Percentiles rank a stretch among this genome's conserved stretches.
phyloP scores from a whole-genome alignment of 768 basidiomycete species.

The Termitomyces sp. region DNA sequence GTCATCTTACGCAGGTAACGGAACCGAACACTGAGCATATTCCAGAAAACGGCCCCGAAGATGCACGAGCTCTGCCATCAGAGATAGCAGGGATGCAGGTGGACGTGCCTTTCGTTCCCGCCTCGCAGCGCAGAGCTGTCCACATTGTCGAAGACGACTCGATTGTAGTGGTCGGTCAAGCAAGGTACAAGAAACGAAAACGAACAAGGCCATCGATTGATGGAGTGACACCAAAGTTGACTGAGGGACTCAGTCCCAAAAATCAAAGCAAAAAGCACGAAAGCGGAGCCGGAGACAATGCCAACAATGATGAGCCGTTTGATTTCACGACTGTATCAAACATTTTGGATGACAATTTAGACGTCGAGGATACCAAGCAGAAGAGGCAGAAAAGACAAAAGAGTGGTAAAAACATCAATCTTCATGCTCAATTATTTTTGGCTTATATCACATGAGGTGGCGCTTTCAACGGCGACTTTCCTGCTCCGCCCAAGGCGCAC shows the following conservation, averaged over 20 bases:
- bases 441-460: slow-evolving; percentile 27
- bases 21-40: slow-evolving; percentile 4
- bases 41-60: slow-evolving; percentile 8
- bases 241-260: slow-evolving; percentile 13
- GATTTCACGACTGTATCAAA: slow-evolving; percentile 70
- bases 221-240: slow-evolving; percentile 7
- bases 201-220: slow-evolving; percentile 29
- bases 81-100: slow-evolving; percentile 41
- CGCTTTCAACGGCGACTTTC: slow-evolving; percentile 51
- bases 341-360: slow-evolving; percentile 56
- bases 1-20: background rate
- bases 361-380: slow-evolving; percentile 32
- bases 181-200: slow-evolving; percentile 61
- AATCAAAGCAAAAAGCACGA: slow-evolving; percentile 14
- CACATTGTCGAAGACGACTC: slow-evolving; percentile 43
- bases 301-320: slow-evolving; percentile 41
- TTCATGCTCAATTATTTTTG: background rate
- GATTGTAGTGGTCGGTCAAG: slow-evolving; percentile 69
- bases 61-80: slow-evolving; percentile 11
- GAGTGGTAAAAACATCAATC: slow-evolving; percentile 20
- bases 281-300: slow-evolving; percentile 13
- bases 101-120: slow-evolving; percentile 78
- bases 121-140: slow-evolving; percentile 42
- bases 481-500: slow-evolving; percentile 57
- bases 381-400: slow-evolving; percentile 47